Evolutionary conservation across 805 yeast species (phyloP).

Genomic region (Citeromyces matritensis): DNA sequence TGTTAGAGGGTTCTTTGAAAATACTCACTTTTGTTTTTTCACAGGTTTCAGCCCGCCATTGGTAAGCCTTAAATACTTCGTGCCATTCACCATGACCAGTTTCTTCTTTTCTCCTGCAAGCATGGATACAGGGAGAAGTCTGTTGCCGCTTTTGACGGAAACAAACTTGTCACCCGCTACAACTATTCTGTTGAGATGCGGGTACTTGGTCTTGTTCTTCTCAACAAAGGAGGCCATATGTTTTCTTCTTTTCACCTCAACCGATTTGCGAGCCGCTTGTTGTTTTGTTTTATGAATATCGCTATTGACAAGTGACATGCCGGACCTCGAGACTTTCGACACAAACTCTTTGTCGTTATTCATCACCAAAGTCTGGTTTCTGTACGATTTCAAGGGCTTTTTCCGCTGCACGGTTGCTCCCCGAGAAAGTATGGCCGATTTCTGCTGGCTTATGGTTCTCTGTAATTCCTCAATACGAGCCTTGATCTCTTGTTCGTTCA

Average conservation of each 20-base stretch:
- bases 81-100: conserved; percentile 3
- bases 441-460: conserved; percentile 5
- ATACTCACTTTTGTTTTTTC: conserved; percentile 1
- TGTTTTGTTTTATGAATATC: conserved; percentile 9
- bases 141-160: conserved; percentile 20
- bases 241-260: conserved; percentile 6
- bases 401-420: background rate
- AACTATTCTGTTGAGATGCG: conserved; percentile 26
- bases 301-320: conserved; percentile 22
- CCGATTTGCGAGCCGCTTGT: conserved; percentile 6
- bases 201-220: conserved; percentile 20
- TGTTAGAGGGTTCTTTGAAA: conserved; percentile 2
- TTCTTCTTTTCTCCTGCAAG: conserved; percentile 1
- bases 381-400: background rate
- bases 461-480: conserved; percentile 1
- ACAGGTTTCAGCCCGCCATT: background rate
- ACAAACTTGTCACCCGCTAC: conserved; percentile 29
- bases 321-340: conserved; percentile 16
- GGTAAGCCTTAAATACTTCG: conserved; percentile 1
- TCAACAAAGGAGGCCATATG: conserved; percentile 7
- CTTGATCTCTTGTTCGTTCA: background rate
- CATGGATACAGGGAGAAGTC: conserved; percentile 21
- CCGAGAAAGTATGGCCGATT: conserved; percentile 4
- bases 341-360: conserved; percentile 8
- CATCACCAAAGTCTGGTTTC: background rate